Evolutionary conservation across 2,329 filamentous ascomycete species (phyloP), one percentile per base, ranked within the genome.

Genomic region (Trichoderma citrinoviride): DNA sequence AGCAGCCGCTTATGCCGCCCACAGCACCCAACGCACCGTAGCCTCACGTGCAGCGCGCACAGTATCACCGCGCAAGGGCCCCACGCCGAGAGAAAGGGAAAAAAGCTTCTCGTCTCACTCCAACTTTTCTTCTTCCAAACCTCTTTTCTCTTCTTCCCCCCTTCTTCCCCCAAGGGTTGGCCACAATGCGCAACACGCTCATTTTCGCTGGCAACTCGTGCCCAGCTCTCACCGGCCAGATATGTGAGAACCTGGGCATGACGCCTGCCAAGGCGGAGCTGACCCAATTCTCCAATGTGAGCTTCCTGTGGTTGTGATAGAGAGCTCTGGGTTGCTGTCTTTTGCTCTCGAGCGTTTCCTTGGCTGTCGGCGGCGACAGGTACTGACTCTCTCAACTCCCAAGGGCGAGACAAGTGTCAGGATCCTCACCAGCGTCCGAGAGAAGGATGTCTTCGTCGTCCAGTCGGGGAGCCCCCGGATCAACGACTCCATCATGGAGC

Each of bases 401-500:
- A 76, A 88, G 86, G 87, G 87, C 78, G 87, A 90, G 79, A 90
- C 87, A 66, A 89, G 86, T 73, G 87, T 90, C 71, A 85, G 86
- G 73, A 89, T 90, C 74, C 75, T 89, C 75, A 88, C 85, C 53
- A 89, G 87, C 77, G 93, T 99, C 70, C 91, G 95, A 71, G 96
- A 99, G 76, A 96, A 98, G 78, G 94, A 99, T 85, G 94, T 99
- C 73, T 99, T 98, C 78, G 94, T 99, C 76, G 90, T 99, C 67
- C 95, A 99, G 82, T 98, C 94, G 68, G 95, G 95, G 69, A 97
- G 95, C 80, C 85, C 88, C 75, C 92, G 90, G 80, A 97, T 97
- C 84, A 99, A 99, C 78, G 95, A 99, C 80, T 96, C 92, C 74
- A 93, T 99, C 75, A 97, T 99, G 93, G 95, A 99, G 83, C 85